These are phyloP conservation scores for Asterochloris erici DNA, from an alignment of 139 green algal species.

Conservation along the genomic window DNA sequence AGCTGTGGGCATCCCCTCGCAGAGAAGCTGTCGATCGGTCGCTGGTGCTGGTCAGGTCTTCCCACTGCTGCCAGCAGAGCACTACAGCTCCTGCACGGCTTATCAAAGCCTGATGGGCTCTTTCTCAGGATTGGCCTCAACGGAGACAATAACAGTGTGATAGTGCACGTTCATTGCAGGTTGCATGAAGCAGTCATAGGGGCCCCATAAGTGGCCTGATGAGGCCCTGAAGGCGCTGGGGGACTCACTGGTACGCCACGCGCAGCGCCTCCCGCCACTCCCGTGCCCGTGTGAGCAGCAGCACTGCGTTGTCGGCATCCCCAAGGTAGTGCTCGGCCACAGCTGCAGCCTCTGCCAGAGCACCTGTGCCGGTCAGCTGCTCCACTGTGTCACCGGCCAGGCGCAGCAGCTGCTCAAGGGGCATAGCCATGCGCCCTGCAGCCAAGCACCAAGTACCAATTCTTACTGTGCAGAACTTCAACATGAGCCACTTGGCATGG, in stretches of 20 bases:
- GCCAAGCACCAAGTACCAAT: neutral
- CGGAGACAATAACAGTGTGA: too few species aligned
- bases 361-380: slow-evolving; percentile 47
- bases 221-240: too few species aligned
- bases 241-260: slow-evolving; percentile 23
- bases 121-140: too few species aligned
- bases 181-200: too few species aligned
- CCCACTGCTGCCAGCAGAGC: neutral
- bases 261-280: slow-evolving; percentile 52
- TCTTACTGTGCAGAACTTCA: too few species aligned
- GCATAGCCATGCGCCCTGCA: slow-evolving; percentile 43
- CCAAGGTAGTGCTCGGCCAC: slow-evolving; percentile 62
- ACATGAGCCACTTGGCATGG: too few species aligned
- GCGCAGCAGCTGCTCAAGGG: slow-evolving; percentile 11
- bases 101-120: too few species aligned
- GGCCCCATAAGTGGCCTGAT: too few species aligned
- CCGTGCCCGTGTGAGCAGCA: slow-evolving; percentile 44
- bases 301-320: slow-evolving; percentile 64
- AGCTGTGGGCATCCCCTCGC: neutral
- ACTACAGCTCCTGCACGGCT: too few species aligned
- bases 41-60: neutral
- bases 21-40: neutral
- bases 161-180: too few species aligned
- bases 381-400: slow-evolving; percentile 67
- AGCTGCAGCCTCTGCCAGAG: slow-evolving; percentile 55